Base-by-base conservation (phyloP, 108 stramenopile species). In the Fistulifera pelliculosa region DNA sequence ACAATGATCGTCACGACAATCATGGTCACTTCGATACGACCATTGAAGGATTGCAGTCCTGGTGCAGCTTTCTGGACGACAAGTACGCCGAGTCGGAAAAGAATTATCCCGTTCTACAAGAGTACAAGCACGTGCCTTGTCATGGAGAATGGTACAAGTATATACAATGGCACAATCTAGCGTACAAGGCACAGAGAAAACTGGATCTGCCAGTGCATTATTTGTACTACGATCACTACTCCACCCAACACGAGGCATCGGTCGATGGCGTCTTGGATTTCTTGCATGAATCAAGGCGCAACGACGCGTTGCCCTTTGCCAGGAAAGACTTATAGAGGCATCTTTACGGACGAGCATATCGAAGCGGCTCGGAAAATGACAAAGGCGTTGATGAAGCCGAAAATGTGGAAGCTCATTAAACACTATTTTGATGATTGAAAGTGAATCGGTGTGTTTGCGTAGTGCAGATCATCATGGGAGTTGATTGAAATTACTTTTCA, bases 141-240 rank as follows among this genome's bases (percentile, higher is more conserved):
- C 64, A 65, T 58, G 48, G 62, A 10, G 81, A 83, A 38, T 76
- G 79, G 28, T 74, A 68, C 54, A 56, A 73, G 15, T 83, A 68
- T 40, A 52, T 79, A n/a, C 75, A 79, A 45, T 83, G 81, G 81
- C 81, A 83, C 56, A 83, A 83, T 47, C 56, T 74, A 48, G 81
- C 77, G 27, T 79, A 26, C 21, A 16, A 26, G 16, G 24, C 26
- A 8, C 50, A 48, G 4, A 18, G 19, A 23, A n/a, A 45, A 16
- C 22, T 45, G 19, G 25, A 40, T 5, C 31, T 55, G 19, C 54
- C 54, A 4, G 38, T 40, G 13, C 54, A 39, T 40, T 55, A 55
- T 40, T 23, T 55, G 31, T 40, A 40, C 22, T 55, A 55, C 38
- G 54, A 55, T 26, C 16, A 45, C 19, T 45, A 45, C 11, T 17